Conservation (phyloP, 2,329 filamentous ascomycete species). For the Plenodomus biglobosus region DNA sequence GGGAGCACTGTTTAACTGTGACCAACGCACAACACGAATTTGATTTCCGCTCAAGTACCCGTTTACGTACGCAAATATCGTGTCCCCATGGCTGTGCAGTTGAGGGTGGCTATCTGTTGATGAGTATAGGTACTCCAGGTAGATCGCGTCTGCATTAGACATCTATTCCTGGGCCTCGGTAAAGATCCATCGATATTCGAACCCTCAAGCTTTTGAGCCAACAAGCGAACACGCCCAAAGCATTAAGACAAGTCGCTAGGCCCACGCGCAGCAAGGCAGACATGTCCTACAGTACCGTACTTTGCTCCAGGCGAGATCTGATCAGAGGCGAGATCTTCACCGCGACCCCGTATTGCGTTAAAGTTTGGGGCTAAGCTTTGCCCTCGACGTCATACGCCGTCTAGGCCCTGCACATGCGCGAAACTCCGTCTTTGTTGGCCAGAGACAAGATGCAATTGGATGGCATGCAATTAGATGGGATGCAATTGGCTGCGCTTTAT, state of each 20-base stretch:
- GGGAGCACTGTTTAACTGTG: conserved; percentile 11
- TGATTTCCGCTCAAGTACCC: too few relatives aligned
- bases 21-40: not conserved
- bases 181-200: not conserved
- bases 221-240: too few relatives aligned
- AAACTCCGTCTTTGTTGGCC: not conserved
- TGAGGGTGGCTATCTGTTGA: not conserved
- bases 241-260: not conserved
- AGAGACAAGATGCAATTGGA: not conserved
- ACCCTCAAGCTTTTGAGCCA: not conserved
- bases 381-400: not conserved
- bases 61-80: not conserved
- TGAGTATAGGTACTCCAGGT: too few relatives aligned
- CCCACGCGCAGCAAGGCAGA: not conserved
- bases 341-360: not conserved
- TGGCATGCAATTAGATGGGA: too few relatives aligned
- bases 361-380: not conserved
- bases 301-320: not conserved
- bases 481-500: not conserved
- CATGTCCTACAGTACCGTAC: not conserved
- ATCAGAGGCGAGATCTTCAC: not conserved
- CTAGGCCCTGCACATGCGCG: not conserved
- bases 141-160: too few relatives aligned
- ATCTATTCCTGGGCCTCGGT: not conserved
- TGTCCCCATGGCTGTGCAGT: not conserved